Percentiles rank a stretch among this genome's conserved stretches.
Evolutionary conservation across 768 basidiomycete species (phyloP).

Genomic region (Psilocybe tampanensis): DNA sequence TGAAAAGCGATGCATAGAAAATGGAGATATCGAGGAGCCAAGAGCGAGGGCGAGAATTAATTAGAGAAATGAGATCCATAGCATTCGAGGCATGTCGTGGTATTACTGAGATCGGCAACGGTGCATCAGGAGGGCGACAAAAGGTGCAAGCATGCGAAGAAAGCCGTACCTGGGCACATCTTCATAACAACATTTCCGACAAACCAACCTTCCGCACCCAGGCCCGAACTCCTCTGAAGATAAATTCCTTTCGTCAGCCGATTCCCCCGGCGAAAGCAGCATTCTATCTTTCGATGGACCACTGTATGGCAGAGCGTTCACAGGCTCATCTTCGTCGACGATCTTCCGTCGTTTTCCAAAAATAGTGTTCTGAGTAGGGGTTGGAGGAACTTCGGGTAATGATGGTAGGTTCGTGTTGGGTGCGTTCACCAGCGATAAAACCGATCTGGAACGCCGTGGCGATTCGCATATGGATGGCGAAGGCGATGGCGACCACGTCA

Average conservation of each 20-base stretch:
- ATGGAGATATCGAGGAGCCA: background rate
- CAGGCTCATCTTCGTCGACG: slow-evolving; percentile 22
- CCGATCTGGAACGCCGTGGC: slow-evolving; percentile 25
- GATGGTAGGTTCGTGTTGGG: slow-evolving; percentile 28
- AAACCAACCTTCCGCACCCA: slow-evolving; percentile 45
- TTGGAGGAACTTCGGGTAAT: background rate
- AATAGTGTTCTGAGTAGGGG: slow-evolving; percentile 1
- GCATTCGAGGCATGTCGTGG: slow-evolving; percentile 42
- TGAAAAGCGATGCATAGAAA: background rate
- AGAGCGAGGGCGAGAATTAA: background rate
- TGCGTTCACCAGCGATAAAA: slow-evolving; percentile 28
- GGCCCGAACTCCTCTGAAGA: slow-evolving; percentile 24
- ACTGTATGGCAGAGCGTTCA: background rate
- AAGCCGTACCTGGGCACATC: slow-evolving; percentile 41
- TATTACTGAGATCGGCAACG: slow-evolving; percentile 26
- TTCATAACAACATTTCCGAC: slow-evolving; percentile 49
- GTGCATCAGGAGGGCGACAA: background rate
- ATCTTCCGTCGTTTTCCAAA: slow-evolving; percentile 30
- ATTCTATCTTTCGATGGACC: slow-evolving; percentile 1
- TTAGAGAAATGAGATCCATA: slow-evolving; percentile 18
- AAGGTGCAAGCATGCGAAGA: background rate
- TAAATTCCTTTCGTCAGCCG: slow-evolving; percentile 15
- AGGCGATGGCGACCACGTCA: slow-evolving; percentile 40
- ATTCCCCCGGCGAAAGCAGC: slow-evolving; percentile 2
- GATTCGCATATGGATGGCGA: slow-evolving; percentile 31